phyloP scores from a whole-genome alignment of 2,329 filamentous ascomycete genomes.

The Verticillium nubilum region DNA sequence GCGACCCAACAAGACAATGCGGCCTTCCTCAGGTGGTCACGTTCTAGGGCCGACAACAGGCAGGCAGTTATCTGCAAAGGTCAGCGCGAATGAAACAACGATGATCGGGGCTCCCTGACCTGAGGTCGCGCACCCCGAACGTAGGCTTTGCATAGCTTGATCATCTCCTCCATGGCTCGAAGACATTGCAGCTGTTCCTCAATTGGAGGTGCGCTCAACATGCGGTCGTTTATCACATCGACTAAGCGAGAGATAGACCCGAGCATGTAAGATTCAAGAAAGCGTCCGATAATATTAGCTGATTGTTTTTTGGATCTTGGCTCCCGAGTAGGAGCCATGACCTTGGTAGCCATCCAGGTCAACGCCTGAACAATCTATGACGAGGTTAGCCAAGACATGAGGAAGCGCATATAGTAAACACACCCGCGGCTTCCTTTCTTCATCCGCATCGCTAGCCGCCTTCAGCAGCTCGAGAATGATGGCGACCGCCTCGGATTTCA shows the following conservation, averaged over 20 bases:
- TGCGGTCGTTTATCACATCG: constrained; percentile 67
- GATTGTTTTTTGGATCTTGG: constrained; percentile 44
- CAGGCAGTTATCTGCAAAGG: constrained; percentile 77
- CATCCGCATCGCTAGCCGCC: constrained; percentile 63
- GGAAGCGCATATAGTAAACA: constrained; percentile 18
- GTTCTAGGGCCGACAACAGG: constrained; percentile 74
- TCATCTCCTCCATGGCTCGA: constrained; percentile 81
- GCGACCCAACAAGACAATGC: constrained; percentile 82
- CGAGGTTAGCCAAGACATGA: background rate
- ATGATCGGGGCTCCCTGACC: constrained; percentile 39
- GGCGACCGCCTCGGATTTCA: constrained; percentile 69
- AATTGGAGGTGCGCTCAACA: constrained; percentile 45
- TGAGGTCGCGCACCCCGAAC: constrained; percentile 80
- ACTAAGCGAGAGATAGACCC: constrained; percentile 82
- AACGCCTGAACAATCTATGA: constrained; percentile 42
- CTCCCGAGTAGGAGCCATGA: constrained; percentile 33
- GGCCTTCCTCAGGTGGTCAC: constrained; percentile 66
- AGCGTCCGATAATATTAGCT: constrained; percentile 59
- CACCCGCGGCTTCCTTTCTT: constrained; percentile 51
- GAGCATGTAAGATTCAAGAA: constrained; percentile 78
- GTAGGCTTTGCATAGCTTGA: constrained; percentile 66
- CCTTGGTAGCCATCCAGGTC: constrained; percentile 36
- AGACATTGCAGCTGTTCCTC: constrained; percentile 73
- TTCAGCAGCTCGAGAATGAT: constrained; percentile 81
- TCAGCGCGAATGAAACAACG: constrained; percentile 16